phyloP scores from a whole-genome alignment of 2,329 filamentous ascomycete species.

The Botrytis sinoallii region DNA sequence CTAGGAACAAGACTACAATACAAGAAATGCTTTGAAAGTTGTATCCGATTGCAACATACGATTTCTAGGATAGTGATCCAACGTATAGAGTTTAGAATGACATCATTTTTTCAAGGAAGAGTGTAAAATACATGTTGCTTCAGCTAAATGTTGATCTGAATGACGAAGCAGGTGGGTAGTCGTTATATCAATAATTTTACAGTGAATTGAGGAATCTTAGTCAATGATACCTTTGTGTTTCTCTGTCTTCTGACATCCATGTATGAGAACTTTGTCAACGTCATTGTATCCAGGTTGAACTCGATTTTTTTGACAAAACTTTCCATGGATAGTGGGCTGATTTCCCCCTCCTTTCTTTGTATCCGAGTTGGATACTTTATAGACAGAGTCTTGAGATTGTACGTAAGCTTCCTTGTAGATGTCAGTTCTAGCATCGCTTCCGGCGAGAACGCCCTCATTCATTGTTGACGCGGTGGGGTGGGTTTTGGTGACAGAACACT shows the following conservation, averaged over 20 bases:
- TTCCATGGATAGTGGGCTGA: background rate
- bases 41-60: background rate
- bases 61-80: background rate
- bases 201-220: background rate
- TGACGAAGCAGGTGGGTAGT: background rate
- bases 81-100: background rate
- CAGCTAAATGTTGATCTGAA: background rate
- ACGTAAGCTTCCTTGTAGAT: background rate
- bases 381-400: background rate
- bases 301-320: background rate
- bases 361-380: background rate
- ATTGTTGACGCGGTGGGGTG: background rate
- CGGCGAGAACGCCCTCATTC: background rate
- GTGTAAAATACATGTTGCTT: background rate
- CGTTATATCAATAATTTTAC: background rate
- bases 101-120: background rate
- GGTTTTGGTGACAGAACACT: too few relatives aligned
- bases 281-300: background rate
- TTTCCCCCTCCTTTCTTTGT: background rate
- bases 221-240: background rate
- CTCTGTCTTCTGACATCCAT: background rate
- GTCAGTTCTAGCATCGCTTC: too few relatives aligned
- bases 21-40: background rate
- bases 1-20: background rate
- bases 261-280: background rate